Base-by-base conservation (phyloP, 345 rosid species). In the Trapa bicornis region DNA sequence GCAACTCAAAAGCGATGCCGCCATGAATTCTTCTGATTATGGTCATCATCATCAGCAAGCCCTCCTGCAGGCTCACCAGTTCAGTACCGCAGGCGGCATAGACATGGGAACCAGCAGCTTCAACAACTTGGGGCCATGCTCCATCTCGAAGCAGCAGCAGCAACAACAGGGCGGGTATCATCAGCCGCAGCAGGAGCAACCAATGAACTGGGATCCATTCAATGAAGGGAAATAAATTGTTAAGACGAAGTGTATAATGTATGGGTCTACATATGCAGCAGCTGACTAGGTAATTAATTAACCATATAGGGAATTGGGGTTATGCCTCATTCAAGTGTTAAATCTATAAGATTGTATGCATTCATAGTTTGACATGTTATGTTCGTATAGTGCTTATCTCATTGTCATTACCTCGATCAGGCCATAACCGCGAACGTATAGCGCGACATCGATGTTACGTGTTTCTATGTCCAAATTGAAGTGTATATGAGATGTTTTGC, bases 191-290 rank as follows among this genome's bases (percentile, higher is more conserved):
- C 86, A 74, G 86, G 96, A 88, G 84, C 96, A 88, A 83, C 81
- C 86, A 68, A 86, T 82, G 78, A 80, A 85, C 75, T 88, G 87
- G 96, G 88, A 89, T 84, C 92, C 79, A 77, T 86, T 41, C 82
- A 95, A 96, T 83, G 82, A 87, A 77, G 70, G 33, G 22, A 47
- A 47, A 11, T 70, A 22, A 22, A 47, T 62, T 16, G 63, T 1
- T 13, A 3, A 29, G 32, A 58, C 1, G 35, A 58, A 32, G 29
- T n/a, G 29, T 29, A n/a, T 4, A 54, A n/a, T 33, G 63, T 11
- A 50, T 50, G 13, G n/a, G 22, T 50, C 56, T 0, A 50, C 14
- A 50, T 50, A 50, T 10, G 17, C 17, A 15, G 60, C 22, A 54
- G 60, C 22, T 17, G 60, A 45, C 48, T 45, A 45, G 48, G 48